Base-by-base conservation (phyloP, 1,284 basidiomycete species). In the Melampsora larici-populina region DNA sequence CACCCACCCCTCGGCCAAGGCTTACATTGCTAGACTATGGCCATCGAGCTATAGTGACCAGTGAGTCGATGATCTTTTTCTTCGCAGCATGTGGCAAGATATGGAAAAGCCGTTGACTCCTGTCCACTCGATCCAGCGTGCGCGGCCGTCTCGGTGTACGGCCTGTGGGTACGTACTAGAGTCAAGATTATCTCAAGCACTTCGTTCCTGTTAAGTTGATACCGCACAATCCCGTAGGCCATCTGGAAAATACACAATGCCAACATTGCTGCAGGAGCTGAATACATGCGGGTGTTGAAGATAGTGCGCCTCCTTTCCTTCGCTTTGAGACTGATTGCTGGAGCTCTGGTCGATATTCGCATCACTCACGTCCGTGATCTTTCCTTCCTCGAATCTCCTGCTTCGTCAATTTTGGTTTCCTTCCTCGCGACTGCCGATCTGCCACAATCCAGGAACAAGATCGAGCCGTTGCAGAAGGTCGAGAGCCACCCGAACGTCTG, bases 161-260 rank as follows among this genome's bases (percentile, higher is more conserved):
- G 75, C 13, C 62, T 78, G 9, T 76, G 74, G 74, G 74, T 76
- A 48, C 26, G 51, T 76, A 11, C 24, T 43, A 48, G n/a, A 13
- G 24, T 48, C 15, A 68, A 24, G 36, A 21, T 43, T 43, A 13
- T 43, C 5, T 43, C 7, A 43, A 7, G 40, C 7, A 43, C 5
- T 11, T 11, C 40, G 11, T 7, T 43, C 6, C 13, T 11, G 40
- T 43, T 4, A 43, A 43, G 5, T 13, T 43, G 40, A 43, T 43
- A 43, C 40, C 40, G 13, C 13, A 13, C 40, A 11, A 43, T 43
- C 40, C 26, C 40, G 43, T 43, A 78, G 66, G 75, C 75, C 18
- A 78, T 78, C 43, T 78, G 75, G 75, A 66, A 78, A 48, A 78
- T 78, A 31, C 75, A 78, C 29, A 78, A 78, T 36, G 75, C 75